phyloP scores from a whole-genome alignment of 2,329 filamentous ascomycete genomes.

The Verticillium klebahnii region DNA sequence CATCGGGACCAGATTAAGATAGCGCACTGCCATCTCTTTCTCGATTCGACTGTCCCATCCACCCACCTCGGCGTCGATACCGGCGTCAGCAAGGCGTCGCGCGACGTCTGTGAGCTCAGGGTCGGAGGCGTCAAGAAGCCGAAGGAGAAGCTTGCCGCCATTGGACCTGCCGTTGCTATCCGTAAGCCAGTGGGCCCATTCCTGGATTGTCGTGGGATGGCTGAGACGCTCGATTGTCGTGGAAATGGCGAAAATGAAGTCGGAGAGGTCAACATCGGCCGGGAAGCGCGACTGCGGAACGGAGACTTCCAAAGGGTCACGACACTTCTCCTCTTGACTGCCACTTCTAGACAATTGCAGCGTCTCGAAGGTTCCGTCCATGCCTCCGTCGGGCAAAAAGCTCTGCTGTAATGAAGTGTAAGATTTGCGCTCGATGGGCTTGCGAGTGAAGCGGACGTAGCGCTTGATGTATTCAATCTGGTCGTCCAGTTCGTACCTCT shows the following conservation, averaged over 20 bases:
- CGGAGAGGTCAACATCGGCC: slow-evolving; percentile 36
- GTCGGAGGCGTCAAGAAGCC: slow-evolving; percentile 40
- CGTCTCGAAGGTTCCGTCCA: slow-evolving; percentile 28
- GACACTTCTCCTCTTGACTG: slow-evolving; percentile 24
- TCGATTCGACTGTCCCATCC: slow-evolving; percentile 35
- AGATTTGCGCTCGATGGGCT: slow-evolving; percentile 36
- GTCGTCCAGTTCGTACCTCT: slow-evolving; percentile 35
- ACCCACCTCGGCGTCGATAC: slow-evolving; percentile 45
- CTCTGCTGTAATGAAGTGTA: slow-evolving; percentile 16
- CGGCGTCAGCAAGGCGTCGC: slow-evolving; percentile 30
- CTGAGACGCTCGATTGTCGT: slow-evolving; percentile 43
- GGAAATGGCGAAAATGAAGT: slow-evolving; percentile 47
- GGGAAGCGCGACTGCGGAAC: slow-evolving; percentile 38
- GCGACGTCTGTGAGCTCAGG: slow-evolving; percentile 35
- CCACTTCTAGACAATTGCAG: slow-evolving; percentile 27
- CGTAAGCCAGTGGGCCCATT: slow-evolving; percentile 49
- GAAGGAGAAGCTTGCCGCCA: slow-evolving; percentile 41
- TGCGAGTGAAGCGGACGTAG: slow-evolving; percentile 37
- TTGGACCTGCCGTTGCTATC: slow-evolving; percentile 42
- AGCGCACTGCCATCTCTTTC: slow-evolving; percentile 42
- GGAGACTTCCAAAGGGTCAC: slow-evolving; percentile 30
- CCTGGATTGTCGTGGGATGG: slow-evolving; percentile 38
- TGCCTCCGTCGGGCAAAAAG: slow-evolving; percentile 29
- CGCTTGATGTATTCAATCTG: slow-evolving; percentile 43
- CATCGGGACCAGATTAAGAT: slow-evolving; percentile 41